These are phyloP conservation scores for Gaertneriomyces semiglobifer DNA, from an alignment of 192 early-diverging fungal genomes.

Conservation along the genomic window DNA sequence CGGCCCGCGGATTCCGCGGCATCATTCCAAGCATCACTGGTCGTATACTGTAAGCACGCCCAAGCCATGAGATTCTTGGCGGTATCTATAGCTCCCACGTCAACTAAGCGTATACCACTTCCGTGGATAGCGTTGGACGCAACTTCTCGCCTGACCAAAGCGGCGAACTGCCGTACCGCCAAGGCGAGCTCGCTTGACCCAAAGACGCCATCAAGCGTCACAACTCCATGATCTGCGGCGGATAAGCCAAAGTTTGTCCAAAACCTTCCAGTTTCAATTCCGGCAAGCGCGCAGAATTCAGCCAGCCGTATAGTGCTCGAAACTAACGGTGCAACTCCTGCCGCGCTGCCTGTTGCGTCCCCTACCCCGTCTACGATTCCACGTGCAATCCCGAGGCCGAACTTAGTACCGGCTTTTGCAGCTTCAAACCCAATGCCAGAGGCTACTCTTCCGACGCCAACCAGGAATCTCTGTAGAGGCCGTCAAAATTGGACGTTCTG, in stretches of 20 bases:
- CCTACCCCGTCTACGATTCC: conserved; percentile 39
- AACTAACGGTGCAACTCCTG: conserved; percentile 32
- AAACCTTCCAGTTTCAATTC: conserved; percentile 40
- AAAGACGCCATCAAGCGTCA: conserved; percentile 41
- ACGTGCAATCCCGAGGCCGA: conserved; percentile 30
- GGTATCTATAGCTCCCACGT: conserved; percentile 25
- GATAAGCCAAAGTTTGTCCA: conserved; percentile 40
- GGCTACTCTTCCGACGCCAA: conserved; percentile 32
- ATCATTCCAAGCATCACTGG: conserved; percentile 14
- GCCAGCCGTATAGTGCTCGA: conserved; percentile 32
- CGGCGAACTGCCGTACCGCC: conserved; percentile 33
- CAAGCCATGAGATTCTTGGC: conserved; percentile 30
- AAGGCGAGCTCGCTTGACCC: conserved; percentile 34
- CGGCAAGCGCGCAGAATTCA: conserved; percentile 37
- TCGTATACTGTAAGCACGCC: conserved; percentile 40
- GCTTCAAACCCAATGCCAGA: conserved; percentile 35
- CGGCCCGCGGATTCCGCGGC: background rate
- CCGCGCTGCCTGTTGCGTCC: conserved; percentile 21
- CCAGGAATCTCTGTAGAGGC: conserved; percentile 24
- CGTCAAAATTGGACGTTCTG: background rate
- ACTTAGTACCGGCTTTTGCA: conserved; percentile 37
- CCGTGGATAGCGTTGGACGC: conserved; percentile 1
- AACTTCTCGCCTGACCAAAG: conserved; percentile 32
- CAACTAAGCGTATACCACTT: conserved; percentile 7
- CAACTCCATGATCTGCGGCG: conserved; percentile 21